Base-by-base conservation (phyloP, 169 alveolate species). In the Plasmodium vivax region DNA sequence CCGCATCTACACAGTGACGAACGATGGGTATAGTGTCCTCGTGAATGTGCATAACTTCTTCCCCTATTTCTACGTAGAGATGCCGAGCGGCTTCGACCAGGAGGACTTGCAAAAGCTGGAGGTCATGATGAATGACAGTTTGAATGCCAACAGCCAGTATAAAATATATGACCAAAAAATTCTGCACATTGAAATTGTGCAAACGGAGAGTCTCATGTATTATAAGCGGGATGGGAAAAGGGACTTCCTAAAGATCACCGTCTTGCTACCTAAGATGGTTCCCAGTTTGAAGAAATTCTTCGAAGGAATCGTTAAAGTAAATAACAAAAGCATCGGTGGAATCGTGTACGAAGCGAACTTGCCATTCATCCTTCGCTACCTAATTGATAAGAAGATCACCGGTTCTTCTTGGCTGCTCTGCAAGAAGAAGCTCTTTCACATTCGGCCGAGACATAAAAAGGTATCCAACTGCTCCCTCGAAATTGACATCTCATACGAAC, bases 351-450 rank as follows among this genome's bases (percentile, higher is more conserved):
- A 99, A 96, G 98, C 99, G 4, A 99, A 99, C 85, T 97, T 99
- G 56, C 99, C 99, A 36, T 99, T 98, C 93, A 98, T 98, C 34
- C 96, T 99, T 36, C 96, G 99, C 79, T 99, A 96, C 94, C 97
- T 99, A 98, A 98, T 99, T 45, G 99, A 99, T 94, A 92, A 96
- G 27, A 98, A 97, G 85, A 96, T 99, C 16, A 98, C 98, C 16
- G 99, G 99, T 43, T 99, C 99, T 97, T 97, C 99, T 74, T 99
- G 99, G 99, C 95, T 99, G 84, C 43, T 85, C 93, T 77, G 81
- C 51, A 41, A 96, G 93, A 77, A 96, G 83, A 68, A 95, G 96
- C 90, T 41, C 19, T 94, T 80, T 34, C 32, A 71, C 38, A 38
- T 95, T 32, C n/a, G 95, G 43, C 51, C 45, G n/a, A 95, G 72